These are phyloP conservation scores for Paxillus ammoniavirescens DNA, from an alignment of 768 basidiomycete species.

Conservation along the genomic window DNA sequence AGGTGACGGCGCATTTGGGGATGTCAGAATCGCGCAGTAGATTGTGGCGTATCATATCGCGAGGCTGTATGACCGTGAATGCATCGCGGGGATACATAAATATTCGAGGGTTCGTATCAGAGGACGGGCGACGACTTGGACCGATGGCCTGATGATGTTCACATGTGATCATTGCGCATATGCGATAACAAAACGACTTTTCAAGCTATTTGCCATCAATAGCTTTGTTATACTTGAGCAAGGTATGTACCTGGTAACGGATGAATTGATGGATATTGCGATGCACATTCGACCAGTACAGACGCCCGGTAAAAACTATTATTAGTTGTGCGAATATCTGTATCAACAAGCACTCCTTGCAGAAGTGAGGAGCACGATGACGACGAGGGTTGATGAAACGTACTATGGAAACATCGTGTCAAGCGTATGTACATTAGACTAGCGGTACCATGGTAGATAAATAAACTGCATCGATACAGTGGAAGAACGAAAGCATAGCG, in stretches of 20 bases:
- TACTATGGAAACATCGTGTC: not conserved
- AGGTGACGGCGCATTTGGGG: no score
- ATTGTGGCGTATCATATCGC: no score
- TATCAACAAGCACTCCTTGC: not conserved
- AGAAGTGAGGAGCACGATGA: not conserved
- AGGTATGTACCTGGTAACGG: not conserved
- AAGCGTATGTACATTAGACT: conserved; percentile 14
- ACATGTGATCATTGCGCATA: no score
- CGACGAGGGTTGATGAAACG: not conserved
- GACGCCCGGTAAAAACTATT: not conserved
- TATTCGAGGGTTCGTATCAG: no score
- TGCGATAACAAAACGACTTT: no score
- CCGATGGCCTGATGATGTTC: no score
- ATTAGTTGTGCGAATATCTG: not conserved
- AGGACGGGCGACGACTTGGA: no score
- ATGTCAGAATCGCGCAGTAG: no score
- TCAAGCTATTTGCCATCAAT: not conserved
- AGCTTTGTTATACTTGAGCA: no score
- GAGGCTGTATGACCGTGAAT: no score
- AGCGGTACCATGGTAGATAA: conserved; percentile 15
- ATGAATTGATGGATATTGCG: not conserved
- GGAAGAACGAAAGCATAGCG: conserved; percentile 8
- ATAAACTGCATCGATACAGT: conserved; percentile 28
- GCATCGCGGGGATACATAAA: no score
- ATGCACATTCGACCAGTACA: not conserved